Percentiles rank a stretch among this genome's conserved stretches.
Evolutionary conservation across 2,329 filamentous ascomycete species (phyloP).

Genomic region (Arachnomyces sp.): DNA sequence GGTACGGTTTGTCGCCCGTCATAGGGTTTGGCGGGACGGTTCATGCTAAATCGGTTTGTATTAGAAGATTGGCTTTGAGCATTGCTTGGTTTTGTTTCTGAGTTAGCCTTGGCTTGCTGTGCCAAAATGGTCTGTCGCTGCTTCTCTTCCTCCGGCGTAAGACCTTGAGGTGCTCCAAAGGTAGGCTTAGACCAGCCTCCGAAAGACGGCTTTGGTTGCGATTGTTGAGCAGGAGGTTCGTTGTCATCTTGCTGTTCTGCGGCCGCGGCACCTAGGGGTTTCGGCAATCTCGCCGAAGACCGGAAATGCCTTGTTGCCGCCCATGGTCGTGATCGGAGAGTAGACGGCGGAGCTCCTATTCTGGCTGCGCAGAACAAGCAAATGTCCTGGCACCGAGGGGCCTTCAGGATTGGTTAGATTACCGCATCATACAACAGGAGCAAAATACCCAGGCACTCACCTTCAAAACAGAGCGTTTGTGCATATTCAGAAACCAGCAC

Average conservation of each 20-base stretch:
- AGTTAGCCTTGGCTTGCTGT: neutral
- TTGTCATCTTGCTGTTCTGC: slow-evolving; percentile 1
- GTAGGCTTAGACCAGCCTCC: slow-evolving; percentile 5
- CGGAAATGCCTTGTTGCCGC: slow-evolving; percentile 1
- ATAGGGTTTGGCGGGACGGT: no score
- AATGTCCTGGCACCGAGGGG: slow-evolving; percentile 3
- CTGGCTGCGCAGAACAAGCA: slow-evolving; percentile 3
- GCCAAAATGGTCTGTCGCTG: slow-evolving; percentile 6
- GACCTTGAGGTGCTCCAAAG: slow-evolving; percentile 2
- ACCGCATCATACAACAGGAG: neutral
- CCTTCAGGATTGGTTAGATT: slow-evolving; percentile 1
- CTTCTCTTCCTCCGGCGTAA: slow-evolving; percentile 14
- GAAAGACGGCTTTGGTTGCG: neutral
- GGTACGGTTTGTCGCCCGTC: no score
- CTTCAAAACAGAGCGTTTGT: slow-evolving; percentile 9
- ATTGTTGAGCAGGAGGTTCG: neutral
- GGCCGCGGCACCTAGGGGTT: neutral
- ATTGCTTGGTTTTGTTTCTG: no score
- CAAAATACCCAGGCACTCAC: slow-evolving; percentile 3
- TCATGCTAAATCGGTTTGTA: no score
- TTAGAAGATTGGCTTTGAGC: no score
- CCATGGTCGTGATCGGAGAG: neutral
- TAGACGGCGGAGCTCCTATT: neutral
- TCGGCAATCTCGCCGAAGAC: neutral
- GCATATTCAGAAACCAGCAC: slow-evolving; percentile 7